Evolutionary conservation across 2,329 filamentous ascomycete species (phyloP), one percentile per base, ranked within the genome.

Genomic region (Fusarium nematophilum): DNA sequence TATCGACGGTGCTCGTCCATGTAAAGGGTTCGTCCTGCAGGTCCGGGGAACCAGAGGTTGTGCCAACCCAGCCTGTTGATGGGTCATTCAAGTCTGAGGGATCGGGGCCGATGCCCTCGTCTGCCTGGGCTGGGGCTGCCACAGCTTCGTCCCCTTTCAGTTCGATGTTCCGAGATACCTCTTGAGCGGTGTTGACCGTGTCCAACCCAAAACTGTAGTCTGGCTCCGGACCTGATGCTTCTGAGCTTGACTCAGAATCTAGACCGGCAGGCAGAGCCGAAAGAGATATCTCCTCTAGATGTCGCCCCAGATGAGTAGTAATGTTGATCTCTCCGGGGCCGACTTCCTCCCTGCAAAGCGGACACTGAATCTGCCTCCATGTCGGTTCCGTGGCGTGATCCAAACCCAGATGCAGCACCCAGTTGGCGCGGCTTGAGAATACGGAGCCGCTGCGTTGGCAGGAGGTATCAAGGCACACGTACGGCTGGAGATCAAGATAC

Each of bases 31-130:
- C 67, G 3, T 68, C 67, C 15, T 54, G 53, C 21, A 58, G 52
- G 44, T 64, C 66, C 38, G 63, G 59, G 5, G 66, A 57, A 39
- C 55, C 57, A 8, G 66, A 68, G 26, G 64, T 45, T 26, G 44
- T 63, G 31, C 51, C 62, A 8, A 52, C 50, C n/a, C n/a, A n/a
- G n/a, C n/a, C n/a, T n/a, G n/a, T n/a, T n/a, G n/a, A n/a, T n/a
- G n/a, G n/a, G n/a, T n/a, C n/a, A n/a, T n/a, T n/a, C n/a, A n/a
- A n/a, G n/a, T n/a, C n/a, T n/a, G n/a, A n/a, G n/a, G n/a, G n/a
- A n/a, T n/a, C n/a, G n/a, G n/a, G n/a, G n/a, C n/a, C n/a, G n/a
- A n/a, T n/a, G n/a, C n/a, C n/a, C n/a, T n/a, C n/a, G n/a, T n/a
- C n/a, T n/a, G n/a, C n/a, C n/a, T n/a, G n/a, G n/a, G n/a, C n/a